Conservation (phyloP, 2,329 filamentous ascomycete genomes). For the Phyllosticta citrichinensis region DNA sequence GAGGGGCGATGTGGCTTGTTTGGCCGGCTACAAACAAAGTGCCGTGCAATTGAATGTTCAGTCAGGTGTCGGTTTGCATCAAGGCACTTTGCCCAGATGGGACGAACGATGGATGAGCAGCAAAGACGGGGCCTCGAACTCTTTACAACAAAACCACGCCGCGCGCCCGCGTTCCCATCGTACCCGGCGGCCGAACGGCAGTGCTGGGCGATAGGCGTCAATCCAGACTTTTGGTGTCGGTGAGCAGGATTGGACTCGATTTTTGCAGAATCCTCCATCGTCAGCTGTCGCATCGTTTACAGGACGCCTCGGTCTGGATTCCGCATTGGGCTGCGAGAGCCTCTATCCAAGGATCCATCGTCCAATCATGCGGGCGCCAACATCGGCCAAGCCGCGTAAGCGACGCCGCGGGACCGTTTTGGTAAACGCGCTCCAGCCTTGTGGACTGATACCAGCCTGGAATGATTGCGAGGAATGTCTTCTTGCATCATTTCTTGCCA, state of each 20-base stretch:
- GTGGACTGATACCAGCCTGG: background rate
- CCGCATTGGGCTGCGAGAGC: background rate
- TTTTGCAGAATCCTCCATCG: background rate
- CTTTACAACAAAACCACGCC: background rate
- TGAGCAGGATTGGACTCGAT: background rate
- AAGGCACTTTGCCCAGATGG: slow-evolving; percentile 13
- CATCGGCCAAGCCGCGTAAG: background rate
- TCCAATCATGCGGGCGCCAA: background rate
- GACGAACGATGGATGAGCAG: slow-evolving; percentile 32
- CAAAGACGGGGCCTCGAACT: background rate
- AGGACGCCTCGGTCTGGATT: background rate
- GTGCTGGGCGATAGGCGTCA: background rate
- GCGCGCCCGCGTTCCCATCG: background rate
- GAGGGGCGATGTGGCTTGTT: slow-evolving; percentile 27
- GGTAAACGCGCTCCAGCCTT: background rate
- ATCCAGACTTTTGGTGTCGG: background rate
- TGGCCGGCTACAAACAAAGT: slow-evolving; percentile 39
- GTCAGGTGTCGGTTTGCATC: slow-evolving; percentile 21
- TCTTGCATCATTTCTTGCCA: background rate
- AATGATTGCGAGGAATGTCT: background rate
- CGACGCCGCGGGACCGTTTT: background rate
- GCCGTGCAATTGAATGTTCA: slow-evolving; percentile 32
- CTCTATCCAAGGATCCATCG: background rate
- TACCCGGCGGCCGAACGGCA: background rate
- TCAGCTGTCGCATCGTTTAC: background rate